phyloP scores from a whole-genome alignment of 371 early-diverging fungal genomes.

The Syncephalastrum monosporum region DNA sequence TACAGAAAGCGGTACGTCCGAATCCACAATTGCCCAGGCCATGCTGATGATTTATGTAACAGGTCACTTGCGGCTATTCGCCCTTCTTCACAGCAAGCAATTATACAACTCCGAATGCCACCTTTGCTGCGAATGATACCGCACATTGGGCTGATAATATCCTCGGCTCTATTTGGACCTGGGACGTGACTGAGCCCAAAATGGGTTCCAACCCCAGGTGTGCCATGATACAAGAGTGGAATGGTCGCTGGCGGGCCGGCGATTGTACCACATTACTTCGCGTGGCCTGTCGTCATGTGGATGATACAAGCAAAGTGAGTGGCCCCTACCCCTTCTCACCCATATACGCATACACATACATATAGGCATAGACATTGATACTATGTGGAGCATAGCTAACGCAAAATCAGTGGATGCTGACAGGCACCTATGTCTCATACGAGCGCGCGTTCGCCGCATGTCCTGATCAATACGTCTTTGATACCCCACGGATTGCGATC shows the following conservation, averaged over 20 bases:
- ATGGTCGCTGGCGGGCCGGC: slow-evolving; percentile 33
- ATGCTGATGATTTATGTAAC: neutral
- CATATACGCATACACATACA: neutral
- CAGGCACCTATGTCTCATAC: slow-evolving; percentile 23
- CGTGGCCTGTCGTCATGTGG: slow-evolving; percentile 27
- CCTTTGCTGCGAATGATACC: slow-evolving; percentile 13
- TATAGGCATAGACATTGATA: no score
- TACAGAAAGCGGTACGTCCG: slow-evolving; percentile 21
- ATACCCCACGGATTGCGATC: slow-evolving; percentile 25
- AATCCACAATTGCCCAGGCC: neutral
- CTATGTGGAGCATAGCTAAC: neutral
- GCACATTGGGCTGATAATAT: slow-evolving; percentile 25
- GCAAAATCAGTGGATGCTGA: slow-evolving; percentile 29
- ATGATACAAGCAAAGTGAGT: slow-evolving; percentile 22
- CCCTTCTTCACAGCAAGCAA: slow-evolving; percentile 29
- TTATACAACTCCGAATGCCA: slow-evolving; percentile 12
- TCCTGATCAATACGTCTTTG: slow-evolving; percentile 34
- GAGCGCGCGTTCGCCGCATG: slow-evolving; percentile 31
- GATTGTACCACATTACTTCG: slow-evolving; percentile 26
- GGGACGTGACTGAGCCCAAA: slow-evolving; percentile 38
- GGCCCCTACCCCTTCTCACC: neutral
- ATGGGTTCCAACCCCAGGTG: slow-evolving; percentile 15
- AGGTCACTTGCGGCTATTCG: slow-evolving; percentile 39
- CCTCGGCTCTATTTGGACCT: slow-evolving; percentile 40
- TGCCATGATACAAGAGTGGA: slow-evolving; percentile 24